Evolutionary conservation across 169 alveolate species (phyloP).

Genomic region (Eimeria brunetti): DNA sequence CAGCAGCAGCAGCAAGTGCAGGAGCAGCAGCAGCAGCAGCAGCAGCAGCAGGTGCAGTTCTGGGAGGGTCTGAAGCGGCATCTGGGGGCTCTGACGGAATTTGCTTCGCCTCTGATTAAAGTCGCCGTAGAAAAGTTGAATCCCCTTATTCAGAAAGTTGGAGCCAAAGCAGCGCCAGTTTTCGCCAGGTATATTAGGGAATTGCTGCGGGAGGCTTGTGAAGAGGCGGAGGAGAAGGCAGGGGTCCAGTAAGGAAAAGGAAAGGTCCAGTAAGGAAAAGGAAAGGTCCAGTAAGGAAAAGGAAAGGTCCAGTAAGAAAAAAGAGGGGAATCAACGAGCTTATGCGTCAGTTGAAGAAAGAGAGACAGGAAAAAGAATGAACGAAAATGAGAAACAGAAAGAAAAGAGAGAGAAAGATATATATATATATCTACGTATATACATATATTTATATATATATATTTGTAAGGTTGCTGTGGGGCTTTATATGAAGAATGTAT

Average conservation of each 20-base stretch:
- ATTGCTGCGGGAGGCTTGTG: not conserved
- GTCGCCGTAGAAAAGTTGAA: not conserved
- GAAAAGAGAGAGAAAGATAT: no score
- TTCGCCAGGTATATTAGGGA: not conserved
- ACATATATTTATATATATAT: no score
- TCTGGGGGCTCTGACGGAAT: not conserved
- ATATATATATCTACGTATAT: no score
- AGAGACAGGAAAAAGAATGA: no score
- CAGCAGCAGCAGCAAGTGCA: not conserved
- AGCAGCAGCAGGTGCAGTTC: conserved; percentile 22
- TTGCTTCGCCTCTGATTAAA: not conserved
- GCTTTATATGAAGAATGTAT: no score
- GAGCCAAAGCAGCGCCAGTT: not conserved
- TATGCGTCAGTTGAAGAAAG: no score
- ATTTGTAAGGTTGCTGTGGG: no score
- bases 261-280: not conserved
- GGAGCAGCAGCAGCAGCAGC: conserved; percentile 30
- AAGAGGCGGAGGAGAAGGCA: not conserved
- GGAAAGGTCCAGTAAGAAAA: no score
- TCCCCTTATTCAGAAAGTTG: not conserved
- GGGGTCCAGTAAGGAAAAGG: not conserved
- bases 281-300: not conserved
- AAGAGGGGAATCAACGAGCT: no score
- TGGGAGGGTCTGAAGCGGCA: not conserved
- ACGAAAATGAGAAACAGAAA: no score